Evolutionary conservation across 148 eudicot genomes (phyloP), one percentile per base, ranked within the genome.

Genomic region (Euryodendron excelsum): DNA sequence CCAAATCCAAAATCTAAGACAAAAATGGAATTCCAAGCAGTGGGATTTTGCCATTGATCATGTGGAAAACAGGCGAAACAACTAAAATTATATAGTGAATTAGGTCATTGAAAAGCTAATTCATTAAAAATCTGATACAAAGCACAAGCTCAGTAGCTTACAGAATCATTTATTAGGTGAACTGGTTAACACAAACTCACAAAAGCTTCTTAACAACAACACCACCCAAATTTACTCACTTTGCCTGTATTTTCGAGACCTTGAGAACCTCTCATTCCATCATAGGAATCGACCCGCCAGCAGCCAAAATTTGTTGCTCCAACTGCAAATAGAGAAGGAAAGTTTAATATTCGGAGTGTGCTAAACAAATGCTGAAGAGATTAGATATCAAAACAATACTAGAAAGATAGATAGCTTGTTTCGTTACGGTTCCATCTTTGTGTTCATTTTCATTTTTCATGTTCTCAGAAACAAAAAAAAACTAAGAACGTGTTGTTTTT

Each of bases 251-350:
- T 34, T 61, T 14, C 12, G 1, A 2, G n/a, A 50, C n/a, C 25
- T 68, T 4, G n/a, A 10, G 21, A 48, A 18, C 39, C 28, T 65
- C 21, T 77, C 77, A 80, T 39, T 82, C 87, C 78, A 86, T 44
- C 65, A 82, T 25, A 25, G 97, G 94, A 81, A 90, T 78, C 48
- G 88, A 67, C 47, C 97, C 97, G 48, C 97, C 94, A 70, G 90
- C 90, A 20, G 84, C 86, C 77, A 89, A 78, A 66, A 92, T 86
- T 84, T 89, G 92, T 81, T 85, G 92, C 88, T 92, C 91, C 85
- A 92, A 73, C 97, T 90, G 91, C 83, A 58, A 72, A 31, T 68
- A 21, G 3, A 31, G 36, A 20, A 62, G 15, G 63, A 34, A 31
- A 25, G 4, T 7, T 27, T 36, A 44, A 25, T 55, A 25, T 34